Evolutionary conservation across 805 yeast genomes (phyloP).

Genomic region (Saccharomyces mikatae): DNA sequence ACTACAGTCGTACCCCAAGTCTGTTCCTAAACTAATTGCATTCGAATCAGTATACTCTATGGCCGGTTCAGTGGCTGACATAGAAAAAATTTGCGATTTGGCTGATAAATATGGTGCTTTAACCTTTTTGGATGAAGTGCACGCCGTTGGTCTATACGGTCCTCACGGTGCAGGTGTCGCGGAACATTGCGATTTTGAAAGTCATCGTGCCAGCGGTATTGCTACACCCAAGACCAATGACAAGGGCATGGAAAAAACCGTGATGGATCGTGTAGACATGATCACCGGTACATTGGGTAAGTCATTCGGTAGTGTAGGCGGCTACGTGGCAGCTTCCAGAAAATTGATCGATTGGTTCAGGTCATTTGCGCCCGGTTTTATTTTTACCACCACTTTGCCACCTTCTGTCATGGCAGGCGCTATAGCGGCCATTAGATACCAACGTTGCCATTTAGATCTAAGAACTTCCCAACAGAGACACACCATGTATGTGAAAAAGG

Average conservation of each 20-base stretch:
- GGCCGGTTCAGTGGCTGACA: slow-evolving; percentile 97
- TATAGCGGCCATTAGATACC: slow-evolving; percentile 75
- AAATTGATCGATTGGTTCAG: slow-evolving; percentile 89
- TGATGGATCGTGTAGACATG: slow-evolving; percentile 87
- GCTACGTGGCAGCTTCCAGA: slow-evolving; percentile 86
- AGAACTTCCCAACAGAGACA: slow-evolving; percentile 79
- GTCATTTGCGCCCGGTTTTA: slow-evolving; percentile 94
- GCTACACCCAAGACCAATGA: slow-evolving; percentile 33
- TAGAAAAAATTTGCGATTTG: slow-evolving; percentile 82
- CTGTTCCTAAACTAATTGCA: slow-evolving; percentile 91
- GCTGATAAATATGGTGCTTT: slow-evolving; percentile 97
- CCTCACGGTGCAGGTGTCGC: slow-evolving; percentile 99
- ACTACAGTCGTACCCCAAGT: slow-evolving; percentile 71
- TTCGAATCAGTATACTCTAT: slow-evolving; percentile 96
- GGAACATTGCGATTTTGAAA: slow-evolving; percentile 86
- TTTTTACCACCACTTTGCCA: slow-evolving; percentile 92
- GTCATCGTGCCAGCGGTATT: slow-evolving; percentile 63
- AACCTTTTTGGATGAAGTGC: slow-evolving; percentile 96
- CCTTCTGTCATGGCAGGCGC: slow-evolving; percentile 98
- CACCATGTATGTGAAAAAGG: slow-evolving; percentile 75
- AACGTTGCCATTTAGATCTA: slow-evolving; percentile 65
- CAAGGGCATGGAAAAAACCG: slow-evolving; percentile 36
- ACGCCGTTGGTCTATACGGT: slow-evolving; percentile 98
- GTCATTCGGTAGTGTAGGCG: slow-evolving; percentile 96
- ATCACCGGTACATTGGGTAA: slow-evolving; percentile 97